phyloP scores from a whole-genome alignment of 2,329 filamentous ascomycete genomes.

The Alternaria brassicicola region DNA sequence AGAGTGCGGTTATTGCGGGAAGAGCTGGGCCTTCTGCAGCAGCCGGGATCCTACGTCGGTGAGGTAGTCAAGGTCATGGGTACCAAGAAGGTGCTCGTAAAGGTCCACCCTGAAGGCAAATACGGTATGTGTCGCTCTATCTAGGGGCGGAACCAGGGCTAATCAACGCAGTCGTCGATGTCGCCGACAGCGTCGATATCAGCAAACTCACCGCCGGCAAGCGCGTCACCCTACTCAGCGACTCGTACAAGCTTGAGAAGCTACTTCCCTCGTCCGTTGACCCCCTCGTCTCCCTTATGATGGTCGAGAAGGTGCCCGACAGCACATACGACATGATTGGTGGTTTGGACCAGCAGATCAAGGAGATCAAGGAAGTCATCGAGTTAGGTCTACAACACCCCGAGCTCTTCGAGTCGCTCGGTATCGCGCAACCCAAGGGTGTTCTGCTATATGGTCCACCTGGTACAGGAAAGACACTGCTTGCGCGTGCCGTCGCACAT shows the following conservation, averaged over 20 bases:
- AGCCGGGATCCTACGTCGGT: slow-evolving; percentile 96
- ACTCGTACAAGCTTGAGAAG: slow-evolving; percentile 98
- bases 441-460: slow-evolving; percentile 95
- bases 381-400: slow-evolving; percentile 98
- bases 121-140: slow-evolving; percentile 70
- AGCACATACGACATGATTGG: slow-evolving; percentile 99
- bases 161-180: slow-evolving; percentile 77
- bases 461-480: slow-evolving; percentile 93
- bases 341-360: slow-evolving; percentile 97
- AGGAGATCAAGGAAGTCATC: slow-evolving; percentile 99
- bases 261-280: slow-evolving; percentile 98
- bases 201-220: slow-evolving; percentile 96
- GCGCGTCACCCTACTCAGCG: slow-evolving; percentile 93
- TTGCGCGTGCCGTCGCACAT: slow-evolving; percentile 94
- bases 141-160: background rate
- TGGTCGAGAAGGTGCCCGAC: slow-evolving; percentile 99
- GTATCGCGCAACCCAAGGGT: slow-evolving; percentile 97
- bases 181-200: slow-evolving; percentile 92
- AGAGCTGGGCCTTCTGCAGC: slow-evolving; percentile 93
- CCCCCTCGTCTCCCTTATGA: slow-evolving; percentile 98
- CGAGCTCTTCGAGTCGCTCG: slow-evolving; percentile 97
- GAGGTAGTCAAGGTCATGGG: slow-evolving; percentile 99
- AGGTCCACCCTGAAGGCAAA: slow-evolving; percentile 99
- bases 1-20: slow-evolving; percentile 92
- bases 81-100: slow-evolving; percentile 98